phyloP scores from a whole-genome alignment of 2,329 filamentous ascomycete genomes.

The Fusarium sp. region DNA sequence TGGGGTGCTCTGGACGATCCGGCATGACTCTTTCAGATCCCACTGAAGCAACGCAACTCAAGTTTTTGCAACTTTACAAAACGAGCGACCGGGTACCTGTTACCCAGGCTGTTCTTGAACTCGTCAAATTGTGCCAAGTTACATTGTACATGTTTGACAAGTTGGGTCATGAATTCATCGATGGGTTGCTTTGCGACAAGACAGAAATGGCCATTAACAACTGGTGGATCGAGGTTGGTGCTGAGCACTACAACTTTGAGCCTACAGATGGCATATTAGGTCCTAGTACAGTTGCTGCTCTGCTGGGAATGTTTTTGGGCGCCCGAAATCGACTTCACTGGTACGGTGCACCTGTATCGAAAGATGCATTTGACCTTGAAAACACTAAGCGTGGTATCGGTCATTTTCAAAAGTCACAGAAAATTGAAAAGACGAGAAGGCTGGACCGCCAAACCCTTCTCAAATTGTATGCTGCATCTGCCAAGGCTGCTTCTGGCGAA shows the following conservation, averaged over 20 bases:
- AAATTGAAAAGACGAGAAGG: constrained; percentile 79
- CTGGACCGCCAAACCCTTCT: constrained; percentile 87
- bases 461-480: constrained; percentile 82
- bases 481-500: constrained; percentile 89
- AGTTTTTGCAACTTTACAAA: constrained; percentile 91
- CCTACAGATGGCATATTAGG: constrained; percentile 93
- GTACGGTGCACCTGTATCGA: constrained; percentile 83
- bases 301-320: constrained; percentile 89
- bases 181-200: constrained; percentile 91
- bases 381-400: constrained; percentile 85
- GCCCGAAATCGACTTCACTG: constrained; percentile 90
- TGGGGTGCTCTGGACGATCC: constrained; percentile 91
- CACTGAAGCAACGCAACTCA: constrained; percentile 83
- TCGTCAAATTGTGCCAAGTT: constrained; percentile 91
- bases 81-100: constrained; percentile 86
- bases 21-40: constrained; percentile 85
- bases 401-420: constrained; percentile 90
- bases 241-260: constrained; percentile 91
- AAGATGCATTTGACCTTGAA: constrained; percentile 91
- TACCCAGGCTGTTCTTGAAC: constrained; percentile 82
- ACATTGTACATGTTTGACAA: constrained; percentile 90
- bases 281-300: constrained; percentile 87
- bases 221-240: constrained; percentile 96
- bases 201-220: constrained; percentile 91
- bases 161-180: constrained; percentile 87